Evolutionary conservation across 805 yeast genomes (phyloP).

Genomic region (Wickerhamomyces rabaulensis): DNA sequence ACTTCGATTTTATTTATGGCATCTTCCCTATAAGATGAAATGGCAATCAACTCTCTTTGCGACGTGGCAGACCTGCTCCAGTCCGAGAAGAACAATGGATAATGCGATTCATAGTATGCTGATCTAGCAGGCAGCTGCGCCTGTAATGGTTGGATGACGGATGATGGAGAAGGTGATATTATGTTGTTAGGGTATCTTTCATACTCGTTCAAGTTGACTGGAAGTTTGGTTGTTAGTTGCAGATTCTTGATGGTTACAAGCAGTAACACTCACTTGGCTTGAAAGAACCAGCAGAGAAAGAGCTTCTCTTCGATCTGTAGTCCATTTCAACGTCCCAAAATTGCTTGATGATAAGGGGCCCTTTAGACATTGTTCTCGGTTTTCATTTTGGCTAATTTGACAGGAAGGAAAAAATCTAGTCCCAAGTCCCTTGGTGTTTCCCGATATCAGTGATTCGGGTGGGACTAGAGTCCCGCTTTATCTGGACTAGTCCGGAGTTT

Average conservation of each 20-base stretch:
- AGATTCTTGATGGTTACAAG: not conserved
- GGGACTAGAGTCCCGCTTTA: too few species aligned
- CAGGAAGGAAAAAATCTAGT: too few species aligned
- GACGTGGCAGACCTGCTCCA: slow-evolving; percentile 39
- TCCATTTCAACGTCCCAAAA: slow-evolving; percentile 13
- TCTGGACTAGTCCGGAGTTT: too few species aligned
- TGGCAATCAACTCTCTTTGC: slow-evolving; percentile 47
- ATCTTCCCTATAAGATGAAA: slow-evolving; percentile 81
- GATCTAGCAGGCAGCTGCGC: slow-evolving; percentile 26
- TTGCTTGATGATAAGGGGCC: not conserved
- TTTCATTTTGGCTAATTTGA: too few species aligned
- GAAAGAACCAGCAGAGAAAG: slow-evolving; percentile 22
- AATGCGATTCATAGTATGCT: slow-evolving; percentile 42
- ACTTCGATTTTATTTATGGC: slow-evolving; percentile 60
- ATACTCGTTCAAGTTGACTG: slow-evolving; percentile 8
- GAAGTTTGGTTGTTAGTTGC: not conserved
- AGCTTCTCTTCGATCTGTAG: slow-evolving; percentile 24
- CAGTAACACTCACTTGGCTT: slow-evolving; percentile 10
- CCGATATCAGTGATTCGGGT: too few species aligned
- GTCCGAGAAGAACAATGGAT: slow-evolving; percentile 47
- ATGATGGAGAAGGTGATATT: slow-evolving; percentile 9
- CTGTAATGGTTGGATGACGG: slow-evolving; percentile 8
- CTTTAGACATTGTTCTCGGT: too few species aligned
- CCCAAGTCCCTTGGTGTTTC: too few species aligned
- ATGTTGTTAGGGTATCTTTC: slow-evolving; percentile 10